phyloP scores from a whole-genome alignment of 441 rosid genomes.

The Euphorbia schlechtendalii region DNA sequence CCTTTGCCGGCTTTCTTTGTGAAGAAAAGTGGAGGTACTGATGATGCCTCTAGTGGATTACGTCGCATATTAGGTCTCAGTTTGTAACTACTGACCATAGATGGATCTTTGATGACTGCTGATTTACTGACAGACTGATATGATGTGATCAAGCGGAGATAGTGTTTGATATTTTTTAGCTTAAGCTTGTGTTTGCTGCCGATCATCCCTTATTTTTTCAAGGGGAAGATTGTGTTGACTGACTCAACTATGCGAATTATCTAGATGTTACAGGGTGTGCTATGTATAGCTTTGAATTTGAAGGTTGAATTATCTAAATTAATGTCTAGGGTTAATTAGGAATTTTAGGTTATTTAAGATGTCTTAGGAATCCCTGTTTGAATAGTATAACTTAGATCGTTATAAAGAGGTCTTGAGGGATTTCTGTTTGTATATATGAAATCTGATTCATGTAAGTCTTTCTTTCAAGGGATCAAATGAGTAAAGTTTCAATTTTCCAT shows the following conservation, averaged over 20 bases:
- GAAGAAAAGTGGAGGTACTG: slow-evolving; percentile 27
- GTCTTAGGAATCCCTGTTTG: no score
- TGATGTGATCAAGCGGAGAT: neutral
- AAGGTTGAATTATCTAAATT: neutral
- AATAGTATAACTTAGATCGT: neutral
- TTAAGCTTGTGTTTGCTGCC: slow-evolving; percentile 17
- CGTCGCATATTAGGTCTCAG: slow-evolving; percentile 50
- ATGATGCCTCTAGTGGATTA: slow-evolving; percentile 45
- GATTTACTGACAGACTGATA: neutral
- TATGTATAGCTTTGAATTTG: slow-evolving; percentile 5
- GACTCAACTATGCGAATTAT: slow-evolving; percentile 19
- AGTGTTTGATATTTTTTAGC: slow-evolving; percentile 7
- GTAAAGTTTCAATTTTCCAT: no score
- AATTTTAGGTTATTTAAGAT: neutral
- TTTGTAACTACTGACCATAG: slow-evolving; percentile 17
- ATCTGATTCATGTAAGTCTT: neutral
- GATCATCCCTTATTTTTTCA: slow-evolving; percentile 78
- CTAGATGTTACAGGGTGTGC: no score
- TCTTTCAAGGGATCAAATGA: neutral
- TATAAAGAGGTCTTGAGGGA: neutral
- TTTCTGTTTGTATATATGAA: neutral
- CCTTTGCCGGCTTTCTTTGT: slow-evolving; percentile 70
- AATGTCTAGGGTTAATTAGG: neutral
- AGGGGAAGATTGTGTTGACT: slow-evolving; percentile 46
- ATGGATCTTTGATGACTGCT: neutral